Percentiles rank a stretch among this genome's conserved stretches.
Conservation (phyloP, 257 asterid species). For the Thymus quinquecostatus region DNA sequence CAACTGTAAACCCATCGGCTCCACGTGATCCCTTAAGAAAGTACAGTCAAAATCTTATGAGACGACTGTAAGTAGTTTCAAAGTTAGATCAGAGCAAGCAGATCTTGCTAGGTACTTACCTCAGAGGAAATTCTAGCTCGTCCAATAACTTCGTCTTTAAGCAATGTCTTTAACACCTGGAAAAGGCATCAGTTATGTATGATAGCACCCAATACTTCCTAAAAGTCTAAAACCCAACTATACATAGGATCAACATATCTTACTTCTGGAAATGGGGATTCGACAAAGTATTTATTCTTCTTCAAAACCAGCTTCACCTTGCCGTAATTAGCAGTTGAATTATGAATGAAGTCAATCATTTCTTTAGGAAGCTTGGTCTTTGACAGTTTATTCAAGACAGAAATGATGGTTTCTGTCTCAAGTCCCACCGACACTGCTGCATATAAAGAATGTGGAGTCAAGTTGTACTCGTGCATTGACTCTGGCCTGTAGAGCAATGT, state of each 20-base stretch:
- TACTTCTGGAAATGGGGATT: slow-evolving; percentile 97
- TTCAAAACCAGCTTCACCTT: slow-evolving; percentile 97
- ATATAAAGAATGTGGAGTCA: slow-evolving; percentile 94
- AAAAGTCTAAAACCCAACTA: background rate
- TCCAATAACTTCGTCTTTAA: slow-evolving; percentile 72
- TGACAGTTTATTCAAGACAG: slow-evolving; percentile 83
- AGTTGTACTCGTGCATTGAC: slow-evolving; percentile 96
- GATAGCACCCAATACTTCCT: slow-evolving; percentile 13
- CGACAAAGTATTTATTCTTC: slow-evolving; percentile 89
- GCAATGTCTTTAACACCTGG: slow-evolving; percentile 86
- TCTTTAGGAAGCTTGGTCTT: slow-evolving; percentile 96
- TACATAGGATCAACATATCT: slow-evolving; percentile 32
- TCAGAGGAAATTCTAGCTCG: slow-evolving; percentile 74
- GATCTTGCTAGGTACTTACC: slow-evolving; percentile 40
- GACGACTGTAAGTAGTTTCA: slow-evolving; percentile 8
- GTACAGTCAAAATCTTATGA: slow-evolving; percentile 2
- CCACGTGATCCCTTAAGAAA: slow-evolving; percentile 60
- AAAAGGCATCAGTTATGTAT: slow-evolving; percentile 22
- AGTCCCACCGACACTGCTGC: slow-evolving; percentile 95
- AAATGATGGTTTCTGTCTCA: slow-evolving; percentile 89
- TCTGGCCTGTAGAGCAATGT: slow-evolving; percentile 73
- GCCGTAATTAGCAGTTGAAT: slow-evolving; percentile 93
- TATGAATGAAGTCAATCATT: slow-evolving; percentile 89
- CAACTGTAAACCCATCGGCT: slow-evolving; percentile 75
- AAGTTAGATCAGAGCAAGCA: background rate